Base-by-base conservation (phyloP, 23 red algal genomes). In the Cyanidioschyzon merolae region DNA sequence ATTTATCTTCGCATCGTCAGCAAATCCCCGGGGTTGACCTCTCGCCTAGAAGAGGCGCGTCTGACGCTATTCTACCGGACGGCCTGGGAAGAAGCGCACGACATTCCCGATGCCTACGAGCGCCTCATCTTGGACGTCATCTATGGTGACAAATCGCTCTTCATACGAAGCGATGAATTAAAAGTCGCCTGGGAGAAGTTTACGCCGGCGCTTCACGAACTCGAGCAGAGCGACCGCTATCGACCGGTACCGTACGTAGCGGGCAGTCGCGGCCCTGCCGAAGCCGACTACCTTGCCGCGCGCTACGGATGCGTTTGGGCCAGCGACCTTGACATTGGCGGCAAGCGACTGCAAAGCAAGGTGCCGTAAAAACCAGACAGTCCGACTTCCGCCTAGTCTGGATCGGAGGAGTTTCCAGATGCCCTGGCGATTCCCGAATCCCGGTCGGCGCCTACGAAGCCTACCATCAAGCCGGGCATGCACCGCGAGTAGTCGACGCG, bases 31-130 rank as follows among this genome's bases (percentile, higher is more conserved):
- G 92, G 92, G 0, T 71, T 96, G 68, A 90, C 92, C 32, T 88
- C 88, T n/a, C 84, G 88, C 37, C 76, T 96, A 71, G 87, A 90
- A 57, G 87, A 96, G 74, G 88, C 87, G 39, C 79, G 92, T 59
- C 83, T 96, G 27, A 90, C 90, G 59, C 77, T 96, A 27, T 90
- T 90, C 59, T 96, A 96, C 71, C 83, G 83, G 32, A 75, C 86
- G 30, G 88, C 87, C 3, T 96, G 87, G 87, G 86, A 96, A 76
- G 92, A 96, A 79, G 83, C 84, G 1, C 89, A 90, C 67, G 92
- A 96, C 79, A 96, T 96, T 74, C 87, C 92, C 3, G 92, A 96
- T 58, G 92, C 92, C 38, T 96, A 96, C 74, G 92, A 96, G 58
- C 83, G 92, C 54, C 77, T 96, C 0, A 90, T 96, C 35, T 59